phyloP scores from a whole-genome alignment of 2,329 filamentous ascomycete species.

The Pyricularia pennisetigena region DNA sequence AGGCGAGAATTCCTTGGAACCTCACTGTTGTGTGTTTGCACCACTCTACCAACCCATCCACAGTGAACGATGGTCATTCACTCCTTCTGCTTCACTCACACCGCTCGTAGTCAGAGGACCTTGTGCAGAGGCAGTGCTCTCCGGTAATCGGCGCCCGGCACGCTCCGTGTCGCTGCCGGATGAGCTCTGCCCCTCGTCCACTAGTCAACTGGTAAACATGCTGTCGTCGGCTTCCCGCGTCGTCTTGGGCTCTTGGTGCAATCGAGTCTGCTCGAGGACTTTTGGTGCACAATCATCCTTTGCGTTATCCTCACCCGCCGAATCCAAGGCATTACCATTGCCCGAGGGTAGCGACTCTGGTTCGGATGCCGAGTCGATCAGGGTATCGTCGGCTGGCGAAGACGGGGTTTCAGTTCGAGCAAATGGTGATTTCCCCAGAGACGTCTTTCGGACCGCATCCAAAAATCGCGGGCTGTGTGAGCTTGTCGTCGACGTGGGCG shows the following conservation, averaged over 20 bases:
- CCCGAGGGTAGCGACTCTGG: not conserved
- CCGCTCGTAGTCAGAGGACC: too few species aligned
- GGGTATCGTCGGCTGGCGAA: not conserved
- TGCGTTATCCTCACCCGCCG: not conserved
- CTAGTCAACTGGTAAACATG: conserved; percentile 5
- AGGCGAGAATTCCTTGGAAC: not conserved
- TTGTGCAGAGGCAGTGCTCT: not conserved
- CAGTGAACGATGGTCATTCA: not conserved
- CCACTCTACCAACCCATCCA: conserved; percentile 4
- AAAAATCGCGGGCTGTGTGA: not conserved
- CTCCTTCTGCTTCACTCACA: not conserved
- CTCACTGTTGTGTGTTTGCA: not conserved
- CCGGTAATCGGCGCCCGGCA: not conserved
- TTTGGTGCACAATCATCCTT: not conserved
- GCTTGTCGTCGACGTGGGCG: not conserved
- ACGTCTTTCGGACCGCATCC: not conserved
- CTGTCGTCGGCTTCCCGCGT: not conserved
- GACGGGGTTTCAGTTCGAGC: not conserved
- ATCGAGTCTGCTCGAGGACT: not conserved
- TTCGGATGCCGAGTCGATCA: not conserved
- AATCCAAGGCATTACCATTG: not conserved
- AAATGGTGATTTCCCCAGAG: not conserved
- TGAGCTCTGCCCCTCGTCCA: conserved; percentile 4
- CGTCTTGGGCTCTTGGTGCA: not conserved
- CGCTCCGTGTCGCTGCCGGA: not conserved